These are phyloP conservation scores for Jackrogersella minutella DNA, from an alignment of 495 filamentous ascomycete species.

Conservation along the genomic window DNA sequence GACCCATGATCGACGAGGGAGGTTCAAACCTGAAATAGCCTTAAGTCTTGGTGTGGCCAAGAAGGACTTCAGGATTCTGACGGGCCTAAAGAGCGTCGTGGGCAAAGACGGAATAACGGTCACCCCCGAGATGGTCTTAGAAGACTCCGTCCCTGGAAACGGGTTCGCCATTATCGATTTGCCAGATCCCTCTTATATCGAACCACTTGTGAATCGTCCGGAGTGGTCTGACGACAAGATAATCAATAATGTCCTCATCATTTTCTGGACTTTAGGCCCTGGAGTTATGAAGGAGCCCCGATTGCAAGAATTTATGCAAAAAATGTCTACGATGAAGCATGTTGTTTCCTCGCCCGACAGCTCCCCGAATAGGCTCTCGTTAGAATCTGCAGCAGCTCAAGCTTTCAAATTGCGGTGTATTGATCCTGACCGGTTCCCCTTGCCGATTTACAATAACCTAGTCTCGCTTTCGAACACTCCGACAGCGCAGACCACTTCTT, in stretches of 20 bases:
- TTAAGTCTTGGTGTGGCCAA: slow-evolving; percentile 62
- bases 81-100: slow-evolving; percentile 58
- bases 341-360: slow-evolving; percentile 74
- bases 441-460: slow-evolving; percentile 67
- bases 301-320: slow-evolving; percentile 72
- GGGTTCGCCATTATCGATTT: slow-evolving; percentile 85
- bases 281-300: slow-evolving; percentile 68
- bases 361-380: slow-evolving; percentile 74
- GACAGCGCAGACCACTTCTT: slow-evolving; percentile 1
- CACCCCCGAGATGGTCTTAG: slow-evolving; percentile 62
- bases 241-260: slow-evolving; percentile 69
- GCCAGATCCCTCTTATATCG: slow-evolving; percentile 71
- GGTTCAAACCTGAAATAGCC: slow-evolving; percentile 75
- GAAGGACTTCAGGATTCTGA: slow-evolving; percentile 61
- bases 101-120: slow-evolving; percentile 65
- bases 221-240: slow-evolving; percentile 77
- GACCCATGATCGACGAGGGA: slow-evolving; percentile 76
- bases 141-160: slow-evolving; percentile 40
- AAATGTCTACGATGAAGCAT: slow-evolving; percentile 69
- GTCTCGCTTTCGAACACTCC: slow-evolving; percentile 30
- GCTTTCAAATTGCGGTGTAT: slow-evolving; percentile 72
- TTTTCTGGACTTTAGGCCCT: slow-evolving; percentile 83
- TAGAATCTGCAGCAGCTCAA: slow-evolving; percentile 68
- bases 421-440: slow-evolving; percentile 70
- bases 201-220: slow-evolving; percentile 66